These are phyloP conservation scores for Phytopythium sindhum DNA, from an alignment of 352 stramenopile species.

Conservation along the genomic window DNA sequence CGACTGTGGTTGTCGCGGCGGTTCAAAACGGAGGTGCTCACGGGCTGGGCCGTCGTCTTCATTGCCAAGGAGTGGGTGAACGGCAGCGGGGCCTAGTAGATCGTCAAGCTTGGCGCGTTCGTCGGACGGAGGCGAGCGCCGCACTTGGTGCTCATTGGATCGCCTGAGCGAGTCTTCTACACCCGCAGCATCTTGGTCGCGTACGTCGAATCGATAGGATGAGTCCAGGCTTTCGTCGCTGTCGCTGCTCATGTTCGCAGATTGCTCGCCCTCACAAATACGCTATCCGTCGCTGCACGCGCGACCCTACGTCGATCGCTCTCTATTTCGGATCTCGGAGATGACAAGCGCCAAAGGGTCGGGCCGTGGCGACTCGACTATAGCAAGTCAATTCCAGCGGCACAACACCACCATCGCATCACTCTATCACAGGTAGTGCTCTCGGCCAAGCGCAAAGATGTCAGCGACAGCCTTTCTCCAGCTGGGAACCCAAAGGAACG, in stretches of 20 bases:
- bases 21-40: background rate
- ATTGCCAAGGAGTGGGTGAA: background rate
- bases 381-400: conserved; percentile 19
- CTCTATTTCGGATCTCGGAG: background rate
- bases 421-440: too few relatives aligned
- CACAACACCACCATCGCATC: background rate
- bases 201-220: background rate
- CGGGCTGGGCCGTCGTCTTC: background rate
- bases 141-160: background rate
- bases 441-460: too few relatives aligned
- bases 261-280: background rate
- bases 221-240: background rate
- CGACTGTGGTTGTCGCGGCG: too few relatives aligned
- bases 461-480: too few relatives aligned
- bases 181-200: background rate
- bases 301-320: background rate
- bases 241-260: background rate
- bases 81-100: background rate
- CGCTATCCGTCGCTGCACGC: background rate
- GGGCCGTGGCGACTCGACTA: background rate
- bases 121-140: background rate
- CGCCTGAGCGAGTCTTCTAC: background rate
- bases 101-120: background rate
- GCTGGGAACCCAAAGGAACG: background rate
- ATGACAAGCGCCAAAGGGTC: background rate